phyloP scores from a whole-genome alignment of 78 protist species.

The Dictyostelium capitatum region DNA sequence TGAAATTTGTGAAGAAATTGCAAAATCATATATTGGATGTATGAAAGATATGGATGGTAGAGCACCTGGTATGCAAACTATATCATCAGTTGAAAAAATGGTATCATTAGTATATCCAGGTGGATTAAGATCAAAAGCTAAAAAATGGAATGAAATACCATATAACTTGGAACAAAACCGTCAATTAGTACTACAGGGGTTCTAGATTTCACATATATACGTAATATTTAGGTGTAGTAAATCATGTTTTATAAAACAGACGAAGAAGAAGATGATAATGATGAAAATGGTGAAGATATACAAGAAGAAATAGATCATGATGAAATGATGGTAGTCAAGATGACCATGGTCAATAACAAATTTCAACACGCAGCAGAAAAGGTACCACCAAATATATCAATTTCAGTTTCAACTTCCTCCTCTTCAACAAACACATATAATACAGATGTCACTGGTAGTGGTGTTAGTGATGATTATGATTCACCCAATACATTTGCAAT shows the following conservation, averaged over 20 bases:
- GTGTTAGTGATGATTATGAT: neutral
- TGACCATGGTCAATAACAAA: neutral
- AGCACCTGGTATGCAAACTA: slow-evolving; percentile 76
- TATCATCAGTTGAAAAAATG: slow-evolving; percentile 15
- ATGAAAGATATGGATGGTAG: slow-evolving; percentile 85
- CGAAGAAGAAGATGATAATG: neutral
- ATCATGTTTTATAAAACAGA: slow-evolving; percentile 36
- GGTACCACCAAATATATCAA: no score
- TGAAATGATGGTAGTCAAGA: neutral
- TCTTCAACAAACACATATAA: neutral
- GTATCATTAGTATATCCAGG: no score
- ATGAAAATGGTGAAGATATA: neutral
- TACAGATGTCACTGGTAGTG: neutral
- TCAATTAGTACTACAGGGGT: slow-evolving; percentile 16
- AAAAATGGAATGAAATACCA: slow-evolving; percentile 69
- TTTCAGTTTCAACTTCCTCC: no score
- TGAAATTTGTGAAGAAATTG: slow-evolving; percentile 52
- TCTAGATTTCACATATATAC: slow-evolving; percentile 38
- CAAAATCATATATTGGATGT: slow-evolving; percentile 74
- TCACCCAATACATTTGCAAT: no score
- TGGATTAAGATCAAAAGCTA: neutral
- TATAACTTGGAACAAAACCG: no score
- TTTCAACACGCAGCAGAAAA: neutral
- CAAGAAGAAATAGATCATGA: neutral
- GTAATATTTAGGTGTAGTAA: slow-evolving; percentile 70